A percentile compares a stretch with the other conserved stretches of the same genome.
These are phyloP conservation scores for Capsicum rhomboideum DNA, from an alignment of 257 asterid species.

Conservation along the genomic window DNA sequence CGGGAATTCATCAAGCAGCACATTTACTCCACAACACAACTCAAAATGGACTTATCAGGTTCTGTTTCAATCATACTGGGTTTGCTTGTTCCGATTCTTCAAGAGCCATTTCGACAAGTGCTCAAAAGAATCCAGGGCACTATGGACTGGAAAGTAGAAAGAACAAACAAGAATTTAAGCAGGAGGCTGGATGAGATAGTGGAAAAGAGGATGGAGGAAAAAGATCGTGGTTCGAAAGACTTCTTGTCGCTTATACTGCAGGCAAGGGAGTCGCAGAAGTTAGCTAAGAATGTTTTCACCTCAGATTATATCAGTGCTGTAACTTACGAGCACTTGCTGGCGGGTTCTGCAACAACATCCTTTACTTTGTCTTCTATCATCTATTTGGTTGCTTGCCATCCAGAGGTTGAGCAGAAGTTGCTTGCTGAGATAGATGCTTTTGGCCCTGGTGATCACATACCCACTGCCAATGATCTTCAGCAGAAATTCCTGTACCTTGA, in stretches of 20 bases:
- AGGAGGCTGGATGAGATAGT: slow-evolving; percentile 60
- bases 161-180: slow-evolving; percentile 49
- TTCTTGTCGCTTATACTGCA: slow-evolving; percentile 64
- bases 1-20: slow-evolving; percentile 80
- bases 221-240: slow-evolving; percentile 43
- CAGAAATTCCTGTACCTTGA: slow-evolving; percentile 63
- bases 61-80: slow-evolving; percentile 79
- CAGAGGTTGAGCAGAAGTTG: slow-evolving; percentile 58
- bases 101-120: slow-evolving; percentile 83
- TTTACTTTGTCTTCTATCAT: slow-evolving; percentile 68
- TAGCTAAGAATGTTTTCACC: slow-evolving; percentile 51
- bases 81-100: slow-evolving; percentile 62
- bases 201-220: slow-evolving; percentile 36
- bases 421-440: slow-evolving; percentile 63
- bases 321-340: slow-evolving; percentile 82
- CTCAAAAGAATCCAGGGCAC: slow-evolving; percentile 82
- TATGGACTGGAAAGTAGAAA: slow-evolving; percentile 72
- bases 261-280: slow-evolving; percentile 53
- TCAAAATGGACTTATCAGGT: slow-evolving; percentile 93
- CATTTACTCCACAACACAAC: slow-evolving; percentile 81
- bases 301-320: slow-evolving; percentile 80
- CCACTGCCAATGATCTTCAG: slow-evolving; percentile 73
- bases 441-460: slow-evolving; percentile 54
- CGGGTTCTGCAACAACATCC: slow-evolving; percentile 92
- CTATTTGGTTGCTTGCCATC: slow-evolving; percentile 67